These are phyloP conservation scores for Neonectria neomacrospora DNA, from an alignment of 2,329 filamentous ascomycete genomes.

Conservation along the genomic window DNA sequence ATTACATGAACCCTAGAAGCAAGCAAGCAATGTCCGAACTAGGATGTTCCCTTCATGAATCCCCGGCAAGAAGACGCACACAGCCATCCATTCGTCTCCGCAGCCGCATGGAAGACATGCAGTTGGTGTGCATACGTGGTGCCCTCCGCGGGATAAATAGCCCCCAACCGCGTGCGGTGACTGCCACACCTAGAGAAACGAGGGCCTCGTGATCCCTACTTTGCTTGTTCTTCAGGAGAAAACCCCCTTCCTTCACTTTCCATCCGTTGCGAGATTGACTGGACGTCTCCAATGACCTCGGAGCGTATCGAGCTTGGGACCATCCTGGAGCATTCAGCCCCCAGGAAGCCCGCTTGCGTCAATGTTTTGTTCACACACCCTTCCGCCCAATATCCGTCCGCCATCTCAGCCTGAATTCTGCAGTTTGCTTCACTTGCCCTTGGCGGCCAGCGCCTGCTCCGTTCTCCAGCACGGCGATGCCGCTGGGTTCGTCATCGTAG, in stretches of 20 bases:
- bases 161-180: neutral
- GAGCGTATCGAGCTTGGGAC: neutral
- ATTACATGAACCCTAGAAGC: too few relatives aligned
- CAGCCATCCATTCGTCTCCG: neutral
- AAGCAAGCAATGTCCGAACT: too few relatives aligned
- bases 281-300: neutral
- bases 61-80: neutral
- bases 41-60: too few relatives aligned
- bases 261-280: neutral
- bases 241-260: neutral
- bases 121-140: constrained; percentile 2
- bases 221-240: neutral
- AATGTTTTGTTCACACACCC: neutral
- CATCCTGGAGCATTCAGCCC: neutral
- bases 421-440: neutral
- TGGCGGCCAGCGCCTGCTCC: neutral
- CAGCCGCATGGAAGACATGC: constrained; percentile 1
- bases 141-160: neutral
- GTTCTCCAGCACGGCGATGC: too few relatives aligned
- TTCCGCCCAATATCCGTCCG: neutral
- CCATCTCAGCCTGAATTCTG: neutral
- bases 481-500: neutral
- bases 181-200: neutral
- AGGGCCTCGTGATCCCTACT: neutral
- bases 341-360: neutral